Conservation (phyloP, 805 yeast species). For the Barnettozyma botsteinii region DNA sequence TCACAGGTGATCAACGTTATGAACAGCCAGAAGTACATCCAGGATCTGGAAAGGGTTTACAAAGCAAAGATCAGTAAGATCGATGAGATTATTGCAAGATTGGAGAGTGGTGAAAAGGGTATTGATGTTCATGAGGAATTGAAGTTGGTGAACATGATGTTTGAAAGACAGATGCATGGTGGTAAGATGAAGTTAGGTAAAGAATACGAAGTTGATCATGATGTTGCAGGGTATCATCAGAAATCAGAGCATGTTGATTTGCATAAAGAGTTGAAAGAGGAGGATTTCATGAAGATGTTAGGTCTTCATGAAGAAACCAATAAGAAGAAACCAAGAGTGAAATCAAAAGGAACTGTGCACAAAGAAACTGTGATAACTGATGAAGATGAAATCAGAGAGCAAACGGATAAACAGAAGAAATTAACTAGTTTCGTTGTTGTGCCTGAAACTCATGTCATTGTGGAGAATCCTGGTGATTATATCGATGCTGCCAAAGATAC, state of each 20-base stretch:
- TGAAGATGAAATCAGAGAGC: slow-evolving; percentile 16
- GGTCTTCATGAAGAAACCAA: slow-evolving; percentile 8
- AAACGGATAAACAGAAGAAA: slow-evolving; percentile 28
- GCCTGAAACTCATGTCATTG: slow-evolving; percentile 32
- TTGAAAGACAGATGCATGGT: slow-evolving; percentile 14
- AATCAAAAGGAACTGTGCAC: not conserved
- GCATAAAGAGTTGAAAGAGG: slow-evolving; percentile 18
- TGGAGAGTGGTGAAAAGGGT: slow-evolving; percentile 31
- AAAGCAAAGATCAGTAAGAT: slow-evolving; percentile 33
- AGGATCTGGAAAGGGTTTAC: slow-evolving; percentile 35
- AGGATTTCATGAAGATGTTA: slow-evolving; percentile 13
- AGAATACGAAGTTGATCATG: slow-evolving; percentile 20
- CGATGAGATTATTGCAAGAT: slow-evolving; percentile 33
- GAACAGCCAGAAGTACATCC: slow-evolving; percentile 33
- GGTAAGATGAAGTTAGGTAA: slow-evolving; percentile 7
- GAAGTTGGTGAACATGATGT: slow-evolving; percentile 30
- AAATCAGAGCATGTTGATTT: not conserved
- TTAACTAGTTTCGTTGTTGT: slow-evolving; percentile 25
- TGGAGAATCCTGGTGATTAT: slow-evolving; percentile 36
- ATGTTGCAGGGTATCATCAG: slow-evolving; percentile 10
- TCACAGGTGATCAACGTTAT: slow-evolving; percentile 43
- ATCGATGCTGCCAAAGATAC: slow-evolving; percentile 34
- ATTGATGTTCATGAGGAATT: slow-evolving; percentile 39
- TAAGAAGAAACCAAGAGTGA: not conserved
- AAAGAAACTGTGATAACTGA: slow-evolving; percentile 11